These are phyloP conservation scores for Metschnikowia matae DNA, from an alignment of 805 yeast species.

Conservation along the genomic window DNA sequence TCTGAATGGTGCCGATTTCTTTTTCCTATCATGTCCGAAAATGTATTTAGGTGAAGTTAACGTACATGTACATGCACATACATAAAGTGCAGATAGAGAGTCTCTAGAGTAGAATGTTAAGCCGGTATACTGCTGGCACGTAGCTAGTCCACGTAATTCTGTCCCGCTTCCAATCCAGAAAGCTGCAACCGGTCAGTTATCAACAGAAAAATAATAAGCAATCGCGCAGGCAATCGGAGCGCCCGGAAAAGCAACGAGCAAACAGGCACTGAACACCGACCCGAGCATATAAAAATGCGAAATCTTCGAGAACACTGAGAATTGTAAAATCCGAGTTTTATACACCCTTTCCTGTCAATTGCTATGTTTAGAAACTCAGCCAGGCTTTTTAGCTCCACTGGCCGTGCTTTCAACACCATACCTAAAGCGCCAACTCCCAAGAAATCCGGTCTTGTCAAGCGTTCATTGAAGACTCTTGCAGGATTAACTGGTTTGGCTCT, in stretches of 20 bases:
- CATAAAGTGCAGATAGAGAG: no score
- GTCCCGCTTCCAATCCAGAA: neutral
- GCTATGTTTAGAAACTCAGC: constrained; percentile 15
- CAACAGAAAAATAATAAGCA: neutral
- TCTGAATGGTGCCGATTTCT: no score
- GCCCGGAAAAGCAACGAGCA: constrained; percentile 4
- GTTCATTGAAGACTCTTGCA: constrained; percentile 46
- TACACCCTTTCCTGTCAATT: neutral
- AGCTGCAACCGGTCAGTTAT: neutral
- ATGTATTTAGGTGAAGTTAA: no score
- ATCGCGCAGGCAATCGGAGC: constrained; percentile 1
- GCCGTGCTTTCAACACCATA: constrained; percentile 20
- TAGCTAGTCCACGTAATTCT: neutral
- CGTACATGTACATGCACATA: no score
- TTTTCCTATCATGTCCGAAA: no score
- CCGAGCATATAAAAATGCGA: constrained; percentile 2
- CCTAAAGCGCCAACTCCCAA: constrained; percentile 15
- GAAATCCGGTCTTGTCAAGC: constrained; percentile 27
- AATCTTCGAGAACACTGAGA: neutral
- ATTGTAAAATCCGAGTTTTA: neutral
- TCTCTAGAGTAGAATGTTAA: neutral
- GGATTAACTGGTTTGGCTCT: constrained; percentile 47
- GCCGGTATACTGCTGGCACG: neutral
- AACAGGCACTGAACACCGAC: constrained; percentile 1
- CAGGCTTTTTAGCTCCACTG: constrained; percentile 23